Evolutionary conservation across 2,329 filamentous ascomycete genomes (phyloP).

Genomic region (Onygena corvina): DNA sequence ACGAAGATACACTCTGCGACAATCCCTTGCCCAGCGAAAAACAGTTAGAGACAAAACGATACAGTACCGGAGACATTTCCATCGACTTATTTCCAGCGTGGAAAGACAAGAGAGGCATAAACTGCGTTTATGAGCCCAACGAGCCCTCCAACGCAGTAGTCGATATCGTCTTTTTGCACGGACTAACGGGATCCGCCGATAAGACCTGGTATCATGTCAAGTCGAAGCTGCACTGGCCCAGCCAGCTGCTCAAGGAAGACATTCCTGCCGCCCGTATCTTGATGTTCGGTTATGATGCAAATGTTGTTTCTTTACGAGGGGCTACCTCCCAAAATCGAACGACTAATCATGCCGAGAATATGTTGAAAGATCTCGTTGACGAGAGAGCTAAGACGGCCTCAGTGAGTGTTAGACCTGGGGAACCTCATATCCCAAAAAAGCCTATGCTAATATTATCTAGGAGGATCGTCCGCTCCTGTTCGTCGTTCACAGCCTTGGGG

Average conservation of each 20-base stretch:
- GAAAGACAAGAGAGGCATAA: not conserved
- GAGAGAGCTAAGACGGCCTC: not conserved
- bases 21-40: no score
- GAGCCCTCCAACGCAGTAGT: not conserved
- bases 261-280: conserved; percentile 12
- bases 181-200: conserved; percentile 14
- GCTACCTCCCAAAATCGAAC: not conserved
- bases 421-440: not conserved
- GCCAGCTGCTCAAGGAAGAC: conserved; percentile 14
- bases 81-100: no score
- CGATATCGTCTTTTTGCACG: conserved; percentile 17
- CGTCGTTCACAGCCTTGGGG: conserved; percentile 7
- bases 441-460: not conserved
- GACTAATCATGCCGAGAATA: not conserved
- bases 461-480: conserved; percentile 14
- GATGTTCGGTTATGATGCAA: conserved; percentile 14
- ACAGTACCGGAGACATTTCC: no score
- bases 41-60: no score
- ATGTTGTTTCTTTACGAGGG: not conserved
- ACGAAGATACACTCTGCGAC: no score
- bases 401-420: not conserved
- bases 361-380: not conserved
- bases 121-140: not conserved
- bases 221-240: conserved; percentile 14
- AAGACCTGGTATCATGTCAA: conserved; percentile 15